Percentiles rank a stretch among this genome's conserved stretches.
Conservation (phyloP, 352 stramenopile species). For the Phytophthora chlamydospora region DNA sequence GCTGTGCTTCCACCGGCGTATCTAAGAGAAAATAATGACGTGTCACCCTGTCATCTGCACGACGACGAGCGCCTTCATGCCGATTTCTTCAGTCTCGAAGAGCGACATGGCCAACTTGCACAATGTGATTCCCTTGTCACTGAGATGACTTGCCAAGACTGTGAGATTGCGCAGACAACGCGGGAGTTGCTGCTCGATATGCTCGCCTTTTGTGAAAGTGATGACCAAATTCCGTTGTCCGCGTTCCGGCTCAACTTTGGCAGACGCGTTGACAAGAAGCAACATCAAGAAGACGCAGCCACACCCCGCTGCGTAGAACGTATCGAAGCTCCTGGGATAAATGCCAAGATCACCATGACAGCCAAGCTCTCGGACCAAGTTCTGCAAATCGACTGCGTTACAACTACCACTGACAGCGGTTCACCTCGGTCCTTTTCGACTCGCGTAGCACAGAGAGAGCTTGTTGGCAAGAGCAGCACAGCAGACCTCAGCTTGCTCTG, state of each 20-base stretch:
- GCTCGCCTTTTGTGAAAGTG: conserved; percentile 22
- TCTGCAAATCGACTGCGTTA: conserved; percentile 26
- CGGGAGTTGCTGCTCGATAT: conserved; percentile 16
- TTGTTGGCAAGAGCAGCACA: conserved; percentile 4
- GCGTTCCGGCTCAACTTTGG: conserved; percentile 3
- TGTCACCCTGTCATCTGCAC: background rate
- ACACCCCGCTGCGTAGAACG: background rate
- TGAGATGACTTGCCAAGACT: background rate
- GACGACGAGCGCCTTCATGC: conserved; percentile 2
- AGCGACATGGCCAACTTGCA: conserved; percentile 12
- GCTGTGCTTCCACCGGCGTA: background rate
- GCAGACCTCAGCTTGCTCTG: conserved; percentile 22
- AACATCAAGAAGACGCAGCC: conserved; percentile 1
- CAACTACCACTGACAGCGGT: background rate
- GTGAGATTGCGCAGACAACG: conserved; percentile 1
- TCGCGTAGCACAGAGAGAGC: conserved; percentile 18
- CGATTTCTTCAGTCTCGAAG: conserved; percentile 18
- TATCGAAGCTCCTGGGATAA: conserved; percentile 1
- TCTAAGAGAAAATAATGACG: conserved; percentile 2
- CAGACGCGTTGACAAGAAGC: background rate
- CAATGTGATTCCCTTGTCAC: conserved; percentile 13
- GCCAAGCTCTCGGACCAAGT: conserved; percentile 21
- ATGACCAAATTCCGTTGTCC: conserved; percentile 19
- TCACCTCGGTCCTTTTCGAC: conserved; percentile 3
- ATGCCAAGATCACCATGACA: conserved; percentile 21